Conservation (phyloP, 495 filamentous ascomycete genomes). For the Podospora pseudocomata region DNA sequence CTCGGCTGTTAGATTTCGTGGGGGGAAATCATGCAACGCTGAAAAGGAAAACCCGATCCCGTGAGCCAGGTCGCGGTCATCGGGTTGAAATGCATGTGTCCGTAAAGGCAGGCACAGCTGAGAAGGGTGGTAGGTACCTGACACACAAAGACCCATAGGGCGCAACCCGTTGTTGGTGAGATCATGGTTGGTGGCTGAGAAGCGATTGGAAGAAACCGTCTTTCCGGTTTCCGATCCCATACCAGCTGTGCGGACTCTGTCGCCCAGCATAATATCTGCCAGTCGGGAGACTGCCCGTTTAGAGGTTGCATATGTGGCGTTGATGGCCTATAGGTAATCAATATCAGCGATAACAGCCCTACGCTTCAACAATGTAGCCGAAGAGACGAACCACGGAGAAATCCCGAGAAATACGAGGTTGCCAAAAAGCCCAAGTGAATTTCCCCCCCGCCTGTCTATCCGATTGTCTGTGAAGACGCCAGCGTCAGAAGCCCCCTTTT, state of each 20-base stretch:
- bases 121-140: neutral
- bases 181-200: neutral
- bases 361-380: neutral
- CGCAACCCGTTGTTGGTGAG: neutral
- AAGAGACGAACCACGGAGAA: neutral
- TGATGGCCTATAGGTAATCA: neutral
- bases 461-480: neutral
- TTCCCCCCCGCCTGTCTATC: neutral
- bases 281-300: neutral
- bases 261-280: neutral
- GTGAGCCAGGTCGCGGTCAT: neutral
- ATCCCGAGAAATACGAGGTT: neutral
- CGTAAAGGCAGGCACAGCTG: neutral
- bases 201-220: neutral
- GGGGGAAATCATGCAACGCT: neutral
- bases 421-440: neutral
- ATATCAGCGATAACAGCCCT: neutral
- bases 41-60: neutral
- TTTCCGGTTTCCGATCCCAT: neutral
- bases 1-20: neutral
- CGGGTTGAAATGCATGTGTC: neutral
- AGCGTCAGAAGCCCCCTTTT: neutral
- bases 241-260: neutral
- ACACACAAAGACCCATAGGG: neutral
- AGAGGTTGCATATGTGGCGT: slow-evolving; percentile 2